Evolutionary conservation across 106 monocot species (phyloP), one percentile per base, ranked within the genome.

Genomic region (Allium fistulosum): DNA sequence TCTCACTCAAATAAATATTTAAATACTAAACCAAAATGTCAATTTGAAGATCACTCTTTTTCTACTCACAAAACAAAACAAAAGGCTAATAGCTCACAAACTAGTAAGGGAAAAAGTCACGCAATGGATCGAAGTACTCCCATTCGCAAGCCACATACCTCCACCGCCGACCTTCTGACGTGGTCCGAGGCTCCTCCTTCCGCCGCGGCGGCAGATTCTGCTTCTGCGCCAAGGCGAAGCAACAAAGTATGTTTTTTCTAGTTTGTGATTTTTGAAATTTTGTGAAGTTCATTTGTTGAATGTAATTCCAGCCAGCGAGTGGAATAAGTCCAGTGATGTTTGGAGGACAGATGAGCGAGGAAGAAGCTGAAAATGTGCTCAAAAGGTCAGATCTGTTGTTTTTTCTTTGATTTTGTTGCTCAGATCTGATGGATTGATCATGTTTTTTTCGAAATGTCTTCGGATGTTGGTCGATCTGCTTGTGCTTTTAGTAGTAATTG

Each of bases 131-230:
- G 70, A 63, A 81, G 63, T 55, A 76, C 74, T 49, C 87, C 83
- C 63, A 70, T 78, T 63, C 81, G 81, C 70, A 88, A 81, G 66
- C 69, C 80, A 26, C 74, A 75, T 71, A 73, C 76, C 17, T 74
- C 73, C 9, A 84, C 88, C 57, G 78, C 84, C 51, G 88, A 88
- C 69, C 81, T 88, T 76, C 79, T 88, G 45, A 79, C 76, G 4
- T 88, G 88, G 88, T 15, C 69, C 64, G 88, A 88, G 60, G 73
- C 50, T 4, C 78, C 84, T 45, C 75, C 68, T 55, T 58, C 64
- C 63, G 76, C 81, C 80, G 84, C 58, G 22, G 56, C 7, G 7
- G 28, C 37, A 6, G 11, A 11, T 11, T 15, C 67, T 11, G 22
- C 62, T 6, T 51, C 52, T n/a, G 67, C 0, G 10, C 45, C 62